These are phyloP conservation scores for Rickenella mellea DNA, from an alignment of 768 basidiomycete species.

Conservation along the genomic window DNA sequence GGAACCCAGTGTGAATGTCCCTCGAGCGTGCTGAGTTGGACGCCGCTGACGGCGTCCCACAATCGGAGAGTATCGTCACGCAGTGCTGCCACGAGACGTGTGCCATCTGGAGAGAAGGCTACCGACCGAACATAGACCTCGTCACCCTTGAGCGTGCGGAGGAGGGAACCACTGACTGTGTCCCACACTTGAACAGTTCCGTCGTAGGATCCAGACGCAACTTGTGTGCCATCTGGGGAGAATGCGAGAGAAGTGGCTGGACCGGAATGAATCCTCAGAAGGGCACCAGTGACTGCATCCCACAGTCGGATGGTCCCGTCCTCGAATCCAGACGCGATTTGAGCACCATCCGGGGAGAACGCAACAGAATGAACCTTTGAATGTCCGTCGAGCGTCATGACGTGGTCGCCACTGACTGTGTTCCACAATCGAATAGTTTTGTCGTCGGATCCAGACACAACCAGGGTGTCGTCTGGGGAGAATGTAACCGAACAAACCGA, in stretches of 20 bases:
- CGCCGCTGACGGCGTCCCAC: conserved; percentile 11
- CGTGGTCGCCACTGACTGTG: conserved; percentile 2
- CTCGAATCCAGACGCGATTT: no score
- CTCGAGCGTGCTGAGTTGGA: neutral
- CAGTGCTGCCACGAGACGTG: conserved; percentile 8
- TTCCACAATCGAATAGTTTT: conserved; percentile 12
- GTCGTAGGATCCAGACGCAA: neutral
- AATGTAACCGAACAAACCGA: conserved; percentile 5
- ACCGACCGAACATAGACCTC: conserved; percentile 2
- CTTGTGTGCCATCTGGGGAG: neutral
- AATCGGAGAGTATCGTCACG: conserved; percentile 7
- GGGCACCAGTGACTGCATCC: no score
- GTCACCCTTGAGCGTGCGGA: conserved; percentile 6
- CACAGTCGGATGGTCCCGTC: no score
- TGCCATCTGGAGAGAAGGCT: conserved; percentile 12
- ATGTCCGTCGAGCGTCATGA: conserved; percentile 1
- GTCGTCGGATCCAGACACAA: conserved; percentile 10
- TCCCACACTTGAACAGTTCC: conserved; percentile 1
- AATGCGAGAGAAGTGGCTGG: neutral
- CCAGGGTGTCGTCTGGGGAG: conserved; percentile 10
- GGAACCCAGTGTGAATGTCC: neutral
- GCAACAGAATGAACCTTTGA: no score
- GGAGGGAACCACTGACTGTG: no score
- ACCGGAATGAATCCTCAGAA: neutral
- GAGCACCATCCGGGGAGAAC: no score